Evolutionary conservation across 1,284 basidiomycete genomes (phyloP), one percentile per base, ranked within the genome.

Genomic region (Afroboletus lepidellus): DNA sequence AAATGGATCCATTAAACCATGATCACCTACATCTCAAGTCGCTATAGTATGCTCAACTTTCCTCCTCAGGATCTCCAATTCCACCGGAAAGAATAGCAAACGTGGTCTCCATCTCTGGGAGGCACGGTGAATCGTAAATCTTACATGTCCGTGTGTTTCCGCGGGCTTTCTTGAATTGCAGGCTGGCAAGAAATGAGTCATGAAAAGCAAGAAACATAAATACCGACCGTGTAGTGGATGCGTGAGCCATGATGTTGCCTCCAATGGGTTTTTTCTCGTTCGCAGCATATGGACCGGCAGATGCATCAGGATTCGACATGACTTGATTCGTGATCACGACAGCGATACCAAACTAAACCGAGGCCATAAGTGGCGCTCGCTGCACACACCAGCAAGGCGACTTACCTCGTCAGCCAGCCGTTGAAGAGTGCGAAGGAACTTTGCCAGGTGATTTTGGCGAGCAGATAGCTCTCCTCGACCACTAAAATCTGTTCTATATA

Each of bases 291-390:
- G 91, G 91, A 9, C 89, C 90, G 23, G 90, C 90, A n/a, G 90
- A 85, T 13, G 91, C 92, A 65, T 99, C 97, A 1, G 97, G 96
- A 59, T 89, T 95, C 16, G 97, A 98, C 78, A 99, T 98, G 55
- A 99, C 97, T 72, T 99, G 97, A 69, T 99, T 99, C 6, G 94
- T 94, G 48, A 98, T 87, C 5, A 99, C 94, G 16, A 99, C 96
- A 0, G 96, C 96, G 25, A 99, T 92, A 29, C 96, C 97, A 65
- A 94, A 99, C 93, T 96, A 56, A 9, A 58, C 36, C 6, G 32
- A 51, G 23, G 54, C 44, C 48, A 57, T 67, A 43, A 58, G 44
- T 36, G 47, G 51, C 23, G 38, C 41, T 21, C 24, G 34, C n/a
- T 9, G 37, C 29, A 52, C 20, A 16, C 38, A 36, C 33, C 34